A percentile compares a stretch with the other conserved stretches of the same genome.
Evolutionary conservation across 1,284 basidiomycete species (phyloP).

Genomic region (Fomitopsis betulina): DNA sequence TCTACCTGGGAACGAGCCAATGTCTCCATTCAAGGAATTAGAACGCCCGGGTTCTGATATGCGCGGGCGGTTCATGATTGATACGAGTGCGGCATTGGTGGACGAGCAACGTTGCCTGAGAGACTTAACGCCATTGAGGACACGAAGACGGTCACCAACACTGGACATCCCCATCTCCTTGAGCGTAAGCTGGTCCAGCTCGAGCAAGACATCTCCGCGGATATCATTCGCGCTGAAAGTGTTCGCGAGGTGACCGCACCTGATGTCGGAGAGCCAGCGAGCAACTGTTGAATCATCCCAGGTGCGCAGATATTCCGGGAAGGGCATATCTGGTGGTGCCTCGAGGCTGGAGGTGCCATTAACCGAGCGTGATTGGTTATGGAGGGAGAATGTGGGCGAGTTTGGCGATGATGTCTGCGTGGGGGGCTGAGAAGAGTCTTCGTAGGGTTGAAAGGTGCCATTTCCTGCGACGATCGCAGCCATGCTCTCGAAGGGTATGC

Average conservation of each 20-base stretch:
- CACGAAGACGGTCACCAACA: slow-evolving; percentile 86
- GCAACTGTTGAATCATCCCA: slow-evolving; percentile 72
- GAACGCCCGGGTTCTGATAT: slow-evolving; percentile 20
- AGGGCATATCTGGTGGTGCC: slow-evolving; percentile 52
- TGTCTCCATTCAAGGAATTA: slow-evolving; percentile 20
- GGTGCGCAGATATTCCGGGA: slow-evolving; percentile 56
- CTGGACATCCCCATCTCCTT: slow-evolving; percentile 87
- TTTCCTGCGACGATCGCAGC: slow-evolving; percentile 38
- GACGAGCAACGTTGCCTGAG: slow-evolving; percentile 57
- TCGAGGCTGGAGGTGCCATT: slow-evolving; percentile 38
- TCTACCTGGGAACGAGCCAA: slow-evolving; percentile 4
- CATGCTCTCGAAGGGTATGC: slow-evolving; percentile 18
- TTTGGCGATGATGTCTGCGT: slow-evolving; percentile 50
- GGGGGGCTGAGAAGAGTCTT: slow-evolving; percentile 33
- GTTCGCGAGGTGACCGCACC: slow-evolving; percentile 64
- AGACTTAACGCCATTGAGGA: slow-evolving; percentile 78
- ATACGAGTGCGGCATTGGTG: slow-evolving; percentile 21
- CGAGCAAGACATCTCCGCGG: slow-evolving; percentile 82
- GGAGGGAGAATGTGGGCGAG: slow-evolving; percentile 37
- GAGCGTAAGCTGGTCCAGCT: slow-evolving; percentile 80
- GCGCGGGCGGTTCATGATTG: slow-evolving; percentile 22
- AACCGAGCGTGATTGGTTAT: slow-evolving; percentile 31
- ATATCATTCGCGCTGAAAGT: slow-evolving; percentile 85
- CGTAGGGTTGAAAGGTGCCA: slow-evolving; percentile 32
- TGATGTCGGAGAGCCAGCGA: slow-evolving; percentile 68